These are phyloP conservation scores for Eremochloa ophiuroides DNA, from an alignment of 176 grass and related monocot genomes.

Conservation along the genomic window DNA sequence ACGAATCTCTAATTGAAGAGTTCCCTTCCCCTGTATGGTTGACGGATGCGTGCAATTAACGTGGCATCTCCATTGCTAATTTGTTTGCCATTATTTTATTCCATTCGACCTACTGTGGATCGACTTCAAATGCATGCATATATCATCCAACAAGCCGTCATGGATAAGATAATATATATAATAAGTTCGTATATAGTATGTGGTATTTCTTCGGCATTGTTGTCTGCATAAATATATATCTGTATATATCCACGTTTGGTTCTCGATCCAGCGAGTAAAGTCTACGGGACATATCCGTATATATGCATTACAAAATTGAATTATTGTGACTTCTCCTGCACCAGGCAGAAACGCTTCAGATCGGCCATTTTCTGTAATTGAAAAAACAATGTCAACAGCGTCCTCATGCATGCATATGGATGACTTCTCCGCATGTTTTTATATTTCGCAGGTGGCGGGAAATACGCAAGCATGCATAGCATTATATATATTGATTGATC, in stretches of 20 bases:
- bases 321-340: slow-evolving; percentile 18
- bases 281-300: background rate
- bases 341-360: slow-evolving; percentile 2
- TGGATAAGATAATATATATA: background rate
- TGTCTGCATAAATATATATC: background rate
- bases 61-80: background rate
- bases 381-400: background rate
- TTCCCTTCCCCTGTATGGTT: slow-evolving; percentile 25
- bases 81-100: slow-evolving; percentile 1
- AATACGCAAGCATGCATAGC: slow-evolving; percentile 22
- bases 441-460: slow-evolving; percentile 12
- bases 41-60: slow-evolving; percentile 20
- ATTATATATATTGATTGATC: too few relatives aligned
- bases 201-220: background rate
- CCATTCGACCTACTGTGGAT: background rate
- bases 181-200: background rate
- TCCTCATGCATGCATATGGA: slow-evolving; percentile 35
- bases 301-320: slow-evolving; percentile 4
- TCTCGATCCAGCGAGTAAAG: slow-evolving; percentile 8
- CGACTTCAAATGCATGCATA: background rate
- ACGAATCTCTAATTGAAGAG: slow-evolving; percentile 7
- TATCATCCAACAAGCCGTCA: background rate
- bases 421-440: slow-evolving; percentile 16
- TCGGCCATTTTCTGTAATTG: background rate
- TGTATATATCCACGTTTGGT: slow-evolving; percentile 26